Base-by-base conservation (phyloP, 1,284 basidiomycete species). In the Tilletia setariae region DNA sequence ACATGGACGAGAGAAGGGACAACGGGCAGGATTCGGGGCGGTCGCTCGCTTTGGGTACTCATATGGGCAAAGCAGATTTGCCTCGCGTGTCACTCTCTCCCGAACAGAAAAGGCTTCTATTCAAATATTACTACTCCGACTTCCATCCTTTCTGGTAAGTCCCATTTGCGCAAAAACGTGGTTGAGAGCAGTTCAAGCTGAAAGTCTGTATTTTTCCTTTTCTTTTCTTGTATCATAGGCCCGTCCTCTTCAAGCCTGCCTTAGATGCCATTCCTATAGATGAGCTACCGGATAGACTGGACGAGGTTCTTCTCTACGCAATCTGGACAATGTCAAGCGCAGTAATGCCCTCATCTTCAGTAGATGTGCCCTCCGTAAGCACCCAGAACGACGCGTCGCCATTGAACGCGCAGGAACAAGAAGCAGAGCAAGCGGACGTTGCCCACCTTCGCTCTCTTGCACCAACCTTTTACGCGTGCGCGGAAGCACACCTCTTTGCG, bases 191-290 rank as follows among this genome's bases (percentile, higher is more conserved):
- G n/a, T n/a, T n/a, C n/a, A n/a, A n/a, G n/a, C n/a, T n/a, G n/a
- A n/a, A n/a, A n/a, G n/a, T n/a, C n/a, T n/a, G n/a, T n/a, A n/a
- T n/a, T n/a, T n/a, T n/a, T n/a, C n/a, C n/a, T n/a, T 44, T 44
- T 19, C 11, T 19, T 40, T 40, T 61, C 30, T 32, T 13, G 15
- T 53, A 25, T 23, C 7, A 61, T 8, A 61, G 56, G 59, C 77
- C 77, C 25, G 71, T 79, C 56, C 69, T 79, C n/a, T 79, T 74
- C 72, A 79, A 78, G 66, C 76, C 77, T 0, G 73, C 72, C 61
- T 72, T 79, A n/a, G 69, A 70, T 30, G 66, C 68, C 6, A 71
- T 75, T 7, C 67, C 75, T 0, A 51, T 67, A 28, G 70, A 76
- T 11, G 69, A 78, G 56, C 67, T 79, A 15, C 70, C 75, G 9